Base-by-base conservation (phyloP, 306 rosid species). In the Cucumis cinereus region DNA sequence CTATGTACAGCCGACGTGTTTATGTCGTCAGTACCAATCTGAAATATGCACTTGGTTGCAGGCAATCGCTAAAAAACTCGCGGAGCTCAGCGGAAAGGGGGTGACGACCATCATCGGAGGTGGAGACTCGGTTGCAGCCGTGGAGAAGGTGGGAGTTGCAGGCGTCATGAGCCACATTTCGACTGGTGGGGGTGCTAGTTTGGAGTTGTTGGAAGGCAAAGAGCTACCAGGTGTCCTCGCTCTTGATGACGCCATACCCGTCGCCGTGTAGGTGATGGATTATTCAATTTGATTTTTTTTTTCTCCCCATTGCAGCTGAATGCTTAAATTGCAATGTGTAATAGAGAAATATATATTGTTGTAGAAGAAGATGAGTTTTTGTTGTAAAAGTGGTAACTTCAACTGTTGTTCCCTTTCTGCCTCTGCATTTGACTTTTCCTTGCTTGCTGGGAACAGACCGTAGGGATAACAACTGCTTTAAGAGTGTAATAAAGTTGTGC, bases 71-170 rank as follows among this genome's bases (percentile, higher is more conserved):
- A 92, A 92, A 86, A 95, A 95, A 84, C 88, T 95, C 41, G 99
- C 99, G 43, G 99, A 92, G 6, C 92, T 95, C 5, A 95, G 99
- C 40, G 92, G 90, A 53, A 89, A 90, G 87, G 99, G 99, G 53
- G 99, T 92, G 85, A 95, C 99, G 52, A 95, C 99, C 76, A 95
- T 95, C 75, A 95, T 95, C 2, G 99, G 99, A 77, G 99, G 99
- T 75, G 99, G 99, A 87, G 99, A 95, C 58, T 95, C 99, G 17
- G 99, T 95, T 61, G 98, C 99, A 0, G 99, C 99, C 0, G 99
- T 95, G 79, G 99, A 95, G 92, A 95, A 95, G 83, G 98, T 95
- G 16, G 99, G 99, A 85, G 96, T 95, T 33, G 99, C 99, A 4
- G 62, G 11, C 33, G 90, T 90, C 83, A 95, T 95, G 99, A 95